Base-by-base conservation (phyloP, 1,139 yeast species). In the Diutina siamensis region DNA sequence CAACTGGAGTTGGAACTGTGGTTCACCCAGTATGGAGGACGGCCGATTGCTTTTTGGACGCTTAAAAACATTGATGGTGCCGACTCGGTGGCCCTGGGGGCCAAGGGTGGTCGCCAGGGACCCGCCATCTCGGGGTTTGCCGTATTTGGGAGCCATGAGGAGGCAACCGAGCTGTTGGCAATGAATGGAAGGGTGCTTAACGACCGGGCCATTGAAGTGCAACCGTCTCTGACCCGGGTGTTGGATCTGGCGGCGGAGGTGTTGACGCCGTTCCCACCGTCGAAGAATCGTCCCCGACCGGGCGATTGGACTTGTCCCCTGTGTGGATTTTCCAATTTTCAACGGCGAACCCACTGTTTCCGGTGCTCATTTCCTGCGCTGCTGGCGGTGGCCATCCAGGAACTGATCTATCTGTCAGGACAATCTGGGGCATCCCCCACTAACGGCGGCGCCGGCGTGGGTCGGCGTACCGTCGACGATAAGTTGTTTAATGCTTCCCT, bases 241-340 rank as follows among this genome's bases (percentile, higher is more conserved):
- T 67, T 89, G 47, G 95, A 86, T 53, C 74, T 78, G 49, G 96
- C 96, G 1, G 81, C 78, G 52, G 94, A 83, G 38, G 74, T 88
- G 45, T 67, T 89, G 48, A 73, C 86, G 0, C 86, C 94, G 9
- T 88, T 89, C 62, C 95, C 96, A 13, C 81, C 88, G 22, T 80
- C 86, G 45, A 88, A 88, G 56, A 88, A 88, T 60, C 74, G 94
- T 54, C 95, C 96, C 21, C 73, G 97, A 57, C 97, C 97, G 0
- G 97, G 97, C 21, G 97, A 89, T 59, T 89, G 97, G 97, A 85
- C 86, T 7, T 89, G 97, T 63, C 95, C 96, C 17, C 81, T 92
- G 5, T 89, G 97, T 68, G 96, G 97, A 1, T 89, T 89, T 58
- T 84, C 95, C 35, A 89, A 89, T 59, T 89, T 89, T 64, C 97